A percentile compares a stretch with the other conserved stretches of the same genome.
Conservation (phyloP, 345 rosid genomes). For the Diplotaxis tenuifolia region DNA sequence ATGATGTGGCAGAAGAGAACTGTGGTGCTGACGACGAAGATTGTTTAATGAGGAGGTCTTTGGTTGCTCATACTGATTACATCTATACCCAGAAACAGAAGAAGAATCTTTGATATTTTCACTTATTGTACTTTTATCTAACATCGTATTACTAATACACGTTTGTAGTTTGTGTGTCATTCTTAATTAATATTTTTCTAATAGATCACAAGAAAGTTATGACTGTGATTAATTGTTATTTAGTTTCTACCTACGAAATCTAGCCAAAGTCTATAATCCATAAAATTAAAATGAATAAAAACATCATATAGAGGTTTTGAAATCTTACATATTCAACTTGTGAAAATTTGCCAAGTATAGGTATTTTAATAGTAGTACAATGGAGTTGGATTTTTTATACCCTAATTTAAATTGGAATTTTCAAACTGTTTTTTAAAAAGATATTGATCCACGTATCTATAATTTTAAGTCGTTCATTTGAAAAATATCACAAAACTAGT, state of each 20-base stretch:
- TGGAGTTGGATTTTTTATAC: neutral
- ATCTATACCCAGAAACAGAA: conserved; percentile 44
- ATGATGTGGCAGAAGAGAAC: conserved; percentile 34
- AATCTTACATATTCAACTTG: neutral
- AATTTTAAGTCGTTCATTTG: neutral
- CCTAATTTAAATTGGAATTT: neutral
- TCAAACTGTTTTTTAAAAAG: neutral
- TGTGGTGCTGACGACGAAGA: conserved; percentile 60
- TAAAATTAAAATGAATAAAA: too few species aligned
- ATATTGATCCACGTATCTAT: neutral
- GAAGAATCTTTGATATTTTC: conserved; percentile 23
- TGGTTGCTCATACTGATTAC: conserved; percentile 64
- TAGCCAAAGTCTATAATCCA: neutral
- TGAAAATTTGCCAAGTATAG: neutral
- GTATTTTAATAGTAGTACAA: too few species aligned
- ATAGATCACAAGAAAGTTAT: neutral
- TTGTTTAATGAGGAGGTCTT: conserved; percentile 55
- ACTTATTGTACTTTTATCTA: neutral
- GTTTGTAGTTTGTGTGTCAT: neutral
- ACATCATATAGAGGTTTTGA: too few species aligned
- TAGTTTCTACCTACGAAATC: neutral
- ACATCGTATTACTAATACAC: neutral
- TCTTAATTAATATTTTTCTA: neutral
- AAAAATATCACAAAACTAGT: neutral
- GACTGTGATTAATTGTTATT: neutral